Conservation (phyloP, 768 basidiomycete genomes). For the Pisolithus sp. region DNA sequence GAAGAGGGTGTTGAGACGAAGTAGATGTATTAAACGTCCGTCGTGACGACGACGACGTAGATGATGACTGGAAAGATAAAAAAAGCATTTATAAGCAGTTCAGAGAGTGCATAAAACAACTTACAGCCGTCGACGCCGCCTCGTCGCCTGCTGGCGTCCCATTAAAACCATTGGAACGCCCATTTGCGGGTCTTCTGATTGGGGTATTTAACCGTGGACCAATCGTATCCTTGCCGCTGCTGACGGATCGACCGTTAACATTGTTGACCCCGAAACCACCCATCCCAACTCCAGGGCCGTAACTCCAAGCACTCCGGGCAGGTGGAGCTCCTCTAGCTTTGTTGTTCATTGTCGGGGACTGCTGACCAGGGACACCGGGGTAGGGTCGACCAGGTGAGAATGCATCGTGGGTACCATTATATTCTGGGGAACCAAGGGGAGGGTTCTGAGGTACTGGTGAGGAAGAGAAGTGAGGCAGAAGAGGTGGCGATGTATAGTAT, state of each 20-base stretch:
- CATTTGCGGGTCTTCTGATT: conserved; percentile 46
- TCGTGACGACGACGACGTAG: conserved; percentile 74
- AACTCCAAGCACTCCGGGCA: conserved; percentile 58
- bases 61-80: conserved; percentile 50
- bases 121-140: conserved; percentile 68
- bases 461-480: conserved; percentile 21
- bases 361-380: conserved; percentile 28
- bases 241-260: conserved; percentile 15
- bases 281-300: conserved; percentile 54
- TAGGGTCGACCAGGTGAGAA: conserved; percentile 19
- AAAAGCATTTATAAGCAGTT: not conserved
- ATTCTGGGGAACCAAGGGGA: conserved; percentile 23
- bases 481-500: conserved; percentile 30
- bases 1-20: conserved; percentile 72
- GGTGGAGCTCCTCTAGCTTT: conserved; percentile 33
- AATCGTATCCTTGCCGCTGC: conserved; percentile 39
- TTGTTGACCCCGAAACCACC: conserved; percentile 35
- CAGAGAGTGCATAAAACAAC: conserved; percentile 25
- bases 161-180: conserved; percentile 46
- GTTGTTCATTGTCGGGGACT: conserved; percentile 18
- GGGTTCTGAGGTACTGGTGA: conserved; percentile 22
- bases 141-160: conserved; percentile 68
- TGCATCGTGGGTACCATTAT: conserved; percentile 19
- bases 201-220: conserved; percentile 58
- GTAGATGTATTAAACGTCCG: conserved; percentile 64